Evolutionary conservation across 2,329 filamentous ascomycete species (phyloP).

Genomic region (Pseudocercospora vitis): DNA sequence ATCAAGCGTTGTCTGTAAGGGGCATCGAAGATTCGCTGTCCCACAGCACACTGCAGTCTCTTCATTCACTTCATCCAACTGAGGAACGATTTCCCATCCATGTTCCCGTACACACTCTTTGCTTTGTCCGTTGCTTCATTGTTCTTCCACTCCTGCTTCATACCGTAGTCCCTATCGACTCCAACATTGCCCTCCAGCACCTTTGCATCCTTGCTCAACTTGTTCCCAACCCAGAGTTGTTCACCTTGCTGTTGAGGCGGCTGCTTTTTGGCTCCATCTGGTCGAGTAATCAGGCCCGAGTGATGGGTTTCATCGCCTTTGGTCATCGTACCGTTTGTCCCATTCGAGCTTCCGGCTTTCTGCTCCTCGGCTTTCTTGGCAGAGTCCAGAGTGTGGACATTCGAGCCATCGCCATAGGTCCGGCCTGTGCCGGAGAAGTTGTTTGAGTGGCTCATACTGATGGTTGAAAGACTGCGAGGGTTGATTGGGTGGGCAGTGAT

Average conservation of each 20-base stretch:
- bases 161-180: not conserved
- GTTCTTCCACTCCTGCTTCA: not conserved
- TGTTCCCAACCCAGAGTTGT: not conserved
- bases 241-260: not conserved
- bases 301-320: not conserved
- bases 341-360: too few species aligned
- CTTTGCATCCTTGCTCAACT: not conserved
- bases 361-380: too few species aligned
- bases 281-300: not conserved
- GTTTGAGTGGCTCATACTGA: too few species aligned
- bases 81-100: not conserved
- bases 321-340: not conserved
- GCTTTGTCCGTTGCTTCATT: not conserved
- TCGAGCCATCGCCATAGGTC: too few species aligned
- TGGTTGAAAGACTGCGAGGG: too few species aligned
- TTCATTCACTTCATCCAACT: not conserved
- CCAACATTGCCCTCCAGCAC: not conserved
- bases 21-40: too few species aligned
- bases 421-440: too few species aligned
- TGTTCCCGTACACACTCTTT: not conserved
- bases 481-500: too few species aligned
- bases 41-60: too few species aligned
- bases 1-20: too few species aligned
- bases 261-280: not conserved
- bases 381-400: too few species aligned